phyloP scores from a whole-genome alignment of 2,329 filamentous ascomycete genomes.

The Cordyceps farinosa region DNA sequence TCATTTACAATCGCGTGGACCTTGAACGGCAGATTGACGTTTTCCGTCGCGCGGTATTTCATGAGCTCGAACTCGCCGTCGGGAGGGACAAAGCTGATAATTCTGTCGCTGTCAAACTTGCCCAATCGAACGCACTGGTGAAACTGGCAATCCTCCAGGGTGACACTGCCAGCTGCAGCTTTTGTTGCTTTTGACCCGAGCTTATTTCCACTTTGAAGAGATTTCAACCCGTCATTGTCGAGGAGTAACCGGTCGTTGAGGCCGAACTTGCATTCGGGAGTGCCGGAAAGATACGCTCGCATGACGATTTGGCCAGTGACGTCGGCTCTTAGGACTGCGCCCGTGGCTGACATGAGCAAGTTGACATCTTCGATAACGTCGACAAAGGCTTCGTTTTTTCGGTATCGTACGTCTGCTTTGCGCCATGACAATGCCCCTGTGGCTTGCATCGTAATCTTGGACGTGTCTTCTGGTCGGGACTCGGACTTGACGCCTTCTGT shows the following conservation, averaged over 20 bases:
- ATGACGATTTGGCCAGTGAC: constrained; percentile 98
- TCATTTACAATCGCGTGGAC: constrained; percentile 98
- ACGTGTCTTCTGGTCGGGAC: constrained; percentile 81
- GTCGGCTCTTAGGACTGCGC: constrained; percentile 89
- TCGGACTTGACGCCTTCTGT: constrained; percentile 97
- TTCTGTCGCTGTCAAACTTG: constrained; percentile 93
- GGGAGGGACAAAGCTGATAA: constrained; percentile 94
- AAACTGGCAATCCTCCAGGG: constrained; percentile 96
- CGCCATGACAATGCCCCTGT: constrained; percentile 96
- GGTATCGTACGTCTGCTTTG: constrained; percentile 95
- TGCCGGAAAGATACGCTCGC: constrained; percentile 95
- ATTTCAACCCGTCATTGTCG: constrained; percentile 67
- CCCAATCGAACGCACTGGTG: constrained; percentile 98
- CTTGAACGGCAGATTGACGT: constrained; percentile 98
- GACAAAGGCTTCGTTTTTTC: constrained; percentile 98
- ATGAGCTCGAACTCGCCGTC: constrained; percentile 98
- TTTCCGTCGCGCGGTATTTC: constrained; percentile 96
- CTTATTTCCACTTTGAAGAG: constrained; percentile 69
- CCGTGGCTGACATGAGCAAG: constrained; percentile 96
- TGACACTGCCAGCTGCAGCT: constrained; percentile 91
- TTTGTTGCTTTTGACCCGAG: constrained; percentile 86
- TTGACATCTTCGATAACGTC: constrained; percentile 99
- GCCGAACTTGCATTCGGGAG: constrained; percentile 97
- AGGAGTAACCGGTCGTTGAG: constrained; percentile 92
- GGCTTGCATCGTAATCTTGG: constrained; percentile 98